phyloP scores from a whole-genome alignment of 176 grass and related monocot species.

The Bolboschoenus planiculmis region DNA sequence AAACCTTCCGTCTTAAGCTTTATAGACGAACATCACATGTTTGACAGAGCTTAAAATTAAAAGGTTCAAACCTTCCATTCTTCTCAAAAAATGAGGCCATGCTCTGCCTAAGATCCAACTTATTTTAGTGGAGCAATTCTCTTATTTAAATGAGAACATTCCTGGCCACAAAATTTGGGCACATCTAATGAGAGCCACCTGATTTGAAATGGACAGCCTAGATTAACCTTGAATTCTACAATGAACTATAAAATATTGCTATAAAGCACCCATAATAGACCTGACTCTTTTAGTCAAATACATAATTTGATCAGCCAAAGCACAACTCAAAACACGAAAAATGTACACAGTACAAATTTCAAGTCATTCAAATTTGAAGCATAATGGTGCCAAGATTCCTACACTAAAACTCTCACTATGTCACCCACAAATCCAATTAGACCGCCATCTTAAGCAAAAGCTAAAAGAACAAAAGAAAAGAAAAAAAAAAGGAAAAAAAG shows the following conservation, averaged over 20 bases:
- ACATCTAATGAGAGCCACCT: too few relatives aligned
- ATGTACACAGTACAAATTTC: conserved; percentile 7
- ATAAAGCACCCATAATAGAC: not conserved
- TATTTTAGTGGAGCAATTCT: too few relatives aligned
- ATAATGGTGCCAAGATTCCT: conserved; percentile 4
- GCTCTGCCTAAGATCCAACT: too few relatives aligned
- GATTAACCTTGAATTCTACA: too few relatives aligned
- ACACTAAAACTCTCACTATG: conserved; percentile 15
- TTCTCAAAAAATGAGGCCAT: too few relatives aligned
- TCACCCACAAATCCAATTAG: conserved; percentile 13
- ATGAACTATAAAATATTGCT: not conserved
- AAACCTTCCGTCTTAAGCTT: too few relatives aligned
- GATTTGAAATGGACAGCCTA: too few relatives aligned
- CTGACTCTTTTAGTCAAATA: not conserved
- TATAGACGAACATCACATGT: too few relatives aligned
- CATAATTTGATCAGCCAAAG: not conserved
- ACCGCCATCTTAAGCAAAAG: not conserved
- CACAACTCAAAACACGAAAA: not conserved
- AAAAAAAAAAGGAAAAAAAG: not conserved
- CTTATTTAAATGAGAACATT: too few relatives aligned
- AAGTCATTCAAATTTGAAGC: conserved; percentile 1
- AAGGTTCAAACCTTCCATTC: too few relatives aligned
- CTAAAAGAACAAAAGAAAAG: conserved; percentile 3
- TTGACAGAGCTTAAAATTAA: too few relatives aligned
- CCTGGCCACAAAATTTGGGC: too few relatives aligned